These are phyloP conservation scores for Heterobasidion occidentale DNA, from an alignment of 1,284 basidiomycete genomes.

Conservation along the genomic window DNA sequence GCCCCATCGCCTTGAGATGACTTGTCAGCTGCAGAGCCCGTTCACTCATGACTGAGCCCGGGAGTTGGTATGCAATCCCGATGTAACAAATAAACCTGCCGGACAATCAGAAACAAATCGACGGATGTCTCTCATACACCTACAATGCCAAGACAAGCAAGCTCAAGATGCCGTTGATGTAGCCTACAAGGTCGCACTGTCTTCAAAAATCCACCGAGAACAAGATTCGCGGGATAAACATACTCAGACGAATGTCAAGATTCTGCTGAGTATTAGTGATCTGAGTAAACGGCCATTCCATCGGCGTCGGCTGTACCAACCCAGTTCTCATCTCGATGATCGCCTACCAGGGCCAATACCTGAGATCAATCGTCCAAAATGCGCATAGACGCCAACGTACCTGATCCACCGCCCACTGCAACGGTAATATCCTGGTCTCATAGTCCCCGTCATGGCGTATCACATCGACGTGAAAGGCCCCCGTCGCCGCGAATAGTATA, in stretches of 20 bases:
- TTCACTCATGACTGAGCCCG: constrained; percentile 58
- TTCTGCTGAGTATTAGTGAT: constrained; percentile 57
- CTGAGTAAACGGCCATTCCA: constrained; percentile 67
- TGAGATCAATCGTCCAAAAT: not conserved
- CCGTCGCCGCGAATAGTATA: constrained; percentile 68
- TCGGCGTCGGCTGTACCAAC: constrained; percentile 38
- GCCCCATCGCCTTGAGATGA: constrained; percentile 71
- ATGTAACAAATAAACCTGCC: constrained; percentile 56
- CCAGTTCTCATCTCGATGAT: constrained; percentile 62
- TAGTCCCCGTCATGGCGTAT: constrained; percentile 59
- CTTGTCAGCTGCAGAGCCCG: constrained; percentile 51
- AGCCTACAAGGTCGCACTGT: constrained; percentile 31
- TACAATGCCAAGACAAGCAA: constrained; percentile 61
- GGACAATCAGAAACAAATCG: no score
- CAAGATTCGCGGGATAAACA: constrained; percentile 14
- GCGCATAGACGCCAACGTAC: constrained; percentile 25
- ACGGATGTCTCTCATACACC: constrained; percentile 11
- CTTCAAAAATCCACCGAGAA: not conserved
- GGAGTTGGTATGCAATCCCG: constrained; percentile 66
- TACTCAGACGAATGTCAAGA: constrained; percentile 48
- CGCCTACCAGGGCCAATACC: constrained; percentile 30
- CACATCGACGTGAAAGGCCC: constrained; percentile 63
- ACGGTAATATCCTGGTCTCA: constrained; percentile 58
- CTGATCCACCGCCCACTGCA: constrained; percentile 74
- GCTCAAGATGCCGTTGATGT: constrained; percentile 48